Base-by-base conservation (phyloP, 768 basidiomycete species). In the Phylloporus sp. region DNA sequence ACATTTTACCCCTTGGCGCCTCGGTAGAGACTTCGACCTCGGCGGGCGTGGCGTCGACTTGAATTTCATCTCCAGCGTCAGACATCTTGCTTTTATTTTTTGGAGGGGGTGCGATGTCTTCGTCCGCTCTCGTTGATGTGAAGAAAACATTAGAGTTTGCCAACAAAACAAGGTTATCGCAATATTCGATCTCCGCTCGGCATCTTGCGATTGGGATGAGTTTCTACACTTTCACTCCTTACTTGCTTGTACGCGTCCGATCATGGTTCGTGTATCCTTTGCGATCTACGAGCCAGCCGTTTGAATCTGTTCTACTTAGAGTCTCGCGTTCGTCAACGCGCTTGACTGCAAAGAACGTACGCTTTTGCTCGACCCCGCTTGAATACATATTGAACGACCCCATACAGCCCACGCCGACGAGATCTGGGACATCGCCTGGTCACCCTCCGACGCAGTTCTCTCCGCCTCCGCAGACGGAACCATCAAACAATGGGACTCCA, bases 21-120 rank as follows among this genome's bases (percentile, higher is more conserved):
- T 91, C 90, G 36, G 85, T 69, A 60, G 88, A 72, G 57, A 91
- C 91, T 71, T 92, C 88, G 66, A 86, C 86, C 67, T 80, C 79
- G 55, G 77, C 79, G 35, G 66, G 63, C 44, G 71, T 65, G 59
- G 73, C 78, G 36, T 90, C 87, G 64, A 90, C 80, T 69, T 78
- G 71, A 72, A 86, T 84, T 72, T 88, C 88, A 89, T 92, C 89
- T 90, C 87, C 89, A 89, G 89, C 89, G 86, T 92, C 88, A 87
- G 89, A 92, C 89, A 92, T 92, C 78, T 49, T 51, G 44, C 79
- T 84, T 55, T 33, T 42, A n/a, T n/a, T 42, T 57, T 50, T 33
- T 8, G 21, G 4, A n/a, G 22, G 31, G 37, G 38, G 40, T 46
- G 62, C 60, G 80, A 84, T 85, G 87, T 89, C 88, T 81, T 90